Conservation (phyloP, 306 rosid genomes). For the Neltuma alba region DNA sequence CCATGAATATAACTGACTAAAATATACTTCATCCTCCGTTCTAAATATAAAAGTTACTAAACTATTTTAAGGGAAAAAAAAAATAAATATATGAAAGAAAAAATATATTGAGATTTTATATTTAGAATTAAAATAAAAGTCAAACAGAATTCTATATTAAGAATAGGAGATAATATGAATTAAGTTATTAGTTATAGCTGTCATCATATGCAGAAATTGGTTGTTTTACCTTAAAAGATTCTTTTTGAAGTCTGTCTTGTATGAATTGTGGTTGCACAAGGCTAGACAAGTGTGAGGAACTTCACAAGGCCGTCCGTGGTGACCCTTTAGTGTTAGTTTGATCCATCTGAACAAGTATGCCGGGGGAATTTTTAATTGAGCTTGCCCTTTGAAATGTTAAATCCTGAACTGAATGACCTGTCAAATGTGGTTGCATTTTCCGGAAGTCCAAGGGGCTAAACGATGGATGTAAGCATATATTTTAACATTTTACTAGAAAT, state of each 20-base stretch:
- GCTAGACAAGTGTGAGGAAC: background rate
- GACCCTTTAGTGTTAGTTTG: slow-evolving; percentile 9
- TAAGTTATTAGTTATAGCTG: background rate
- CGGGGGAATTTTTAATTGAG: background rate
- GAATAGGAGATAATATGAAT: no score
- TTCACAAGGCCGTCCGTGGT: slow-evolving; percentile 36
- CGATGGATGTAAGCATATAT: background rate
- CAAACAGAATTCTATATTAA: no score
- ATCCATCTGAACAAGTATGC: background rate
- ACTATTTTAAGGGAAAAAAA: no score
- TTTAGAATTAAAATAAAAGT: no score
- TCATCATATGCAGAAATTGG: background rate
- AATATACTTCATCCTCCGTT: no score
- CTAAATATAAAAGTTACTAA: no score
- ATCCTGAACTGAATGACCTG: background rate
- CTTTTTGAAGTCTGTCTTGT: background rate
- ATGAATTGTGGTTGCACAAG: background rate
- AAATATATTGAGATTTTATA: no score
- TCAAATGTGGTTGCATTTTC: background rate
- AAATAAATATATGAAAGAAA: no score
- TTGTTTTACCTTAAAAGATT: background rate
- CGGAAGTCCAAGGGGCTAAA: background rate
- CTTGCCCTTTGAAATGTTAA: slow-evolving; percentile 6
- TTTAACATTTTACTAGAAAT: background rate
- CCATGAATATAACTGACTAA: background rate